Evolutionary conservation across 2,329 filamentous ascomycete species (phyloP).

Genomic region (Aspergillus sp.): DNA sequence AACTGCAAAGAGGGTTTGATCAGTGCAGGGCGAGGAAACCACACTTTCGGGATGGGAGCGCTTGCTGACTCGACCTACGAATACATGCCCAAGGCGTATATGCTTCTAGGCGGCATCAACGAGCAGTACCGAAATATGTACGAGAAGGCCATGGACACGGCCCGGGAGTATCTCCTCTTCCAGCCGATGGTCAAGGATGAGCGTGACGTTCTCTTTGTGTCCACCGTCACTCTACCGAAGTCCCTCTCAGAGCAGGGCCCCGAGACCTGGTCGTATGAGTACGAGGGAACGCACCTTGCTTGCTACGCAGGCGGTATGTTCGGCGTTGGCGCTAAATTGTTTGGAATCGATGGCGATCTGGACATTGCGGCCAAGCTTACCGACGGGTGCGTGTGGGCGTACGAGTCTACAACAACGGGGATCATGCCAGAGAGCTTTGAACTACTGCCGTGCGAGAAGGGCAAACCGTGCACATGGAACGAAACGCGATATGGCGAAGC

Average conservation of each 20-base stretch:
- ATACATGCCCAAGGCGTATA: conserved; percentile 42
- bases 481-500: conserved; percentile 42
- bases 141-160: conserved; percentile 29
- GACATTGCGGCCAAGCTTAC: conserved; percentile 48
- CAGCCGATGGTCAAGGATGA: conserved; percentile 36
- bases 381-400: conserved; percentile 55
- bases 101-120: conserved; percentile 36
- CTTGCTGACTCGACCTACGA: conserved; percentile 42
- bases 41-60: conserved; percentile 36
- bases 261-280: conserved; percentile 25
- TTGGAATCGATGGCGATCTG: conserved; percentile 46
- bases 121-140: conserved; percentile 38
- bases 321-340: conserved; percentile 49
- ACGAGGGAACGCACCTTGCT: conserved; percentile 48
- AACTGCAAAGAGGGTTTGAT: conserved; percentile 33
- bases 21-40: conserved; percentile 22
- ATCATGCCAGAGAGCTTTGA: conserved; percentile 54
- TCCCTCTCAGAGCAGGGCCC: conserved; percentile 11
- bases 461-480: conserved; percentile 43
- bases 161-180: conserved; percentile 35
- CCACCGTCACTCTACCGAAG: conserved; percentile 18
- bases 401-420: conserved; percentile 46
- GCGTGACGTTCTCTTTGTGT: conserved; percentile 34
- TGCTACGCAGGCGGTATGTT: conserved; percentile 57
- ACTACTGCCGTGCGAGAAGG: conserved; percentile 42